Percentiles rank a stretch among this genome's conserved stretches.
Conservation (phyloP, 106 monocot species). For the Dactylorhiza incarnata region DNA sequence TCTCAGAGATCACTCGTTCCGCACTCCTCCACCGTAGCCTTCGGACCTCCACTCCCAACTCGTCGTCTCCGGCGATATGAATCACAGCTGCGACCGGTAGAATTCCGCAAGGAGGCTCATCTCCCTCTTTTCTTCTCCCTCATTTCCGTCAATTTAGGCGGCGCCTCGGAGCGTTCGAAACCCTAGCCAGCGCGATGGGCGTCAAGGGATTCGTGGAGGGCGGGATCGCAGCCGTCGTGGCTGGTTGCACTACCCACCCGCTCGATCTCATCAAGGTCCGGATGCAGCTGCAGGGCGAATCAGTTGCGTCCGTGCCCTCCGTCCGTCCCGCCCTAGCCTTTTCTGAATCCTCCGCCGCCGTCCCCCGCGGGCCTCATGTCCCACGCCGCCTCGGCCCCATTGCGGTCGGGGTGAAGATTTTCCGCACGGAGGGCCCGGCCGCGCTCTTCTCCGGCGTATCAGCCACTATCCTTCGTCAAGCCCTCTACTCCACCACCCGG, state of each 20-base stretch:
- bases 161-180: background rate
- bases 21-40: slow-evolving; percentile 30
- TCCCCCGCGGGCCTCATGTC: background rate
- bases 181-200: slow-evolving; percentile 35
- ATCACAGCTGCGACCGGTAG: slow-evolving; percentile 14
- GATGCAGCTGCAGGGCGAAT: slow-evolving; percentile 79
- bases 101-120: background rate
- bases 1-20: slow-evolving; percentile 28
- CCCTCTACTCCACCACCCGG: slow-evolving; percentile 70
- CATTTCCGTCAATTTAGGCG: too few species aligned
- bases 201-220: slow-evolving; percentile 74
- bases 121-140: background rate
- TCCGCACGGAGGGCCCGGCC: slow-evolving; percentile 41
- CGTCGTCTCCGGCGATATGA: slow-evolving; percentile 29
- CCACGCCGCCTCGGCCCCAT: slow-evolving; percentile 28
- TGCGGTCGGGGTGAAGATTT: slow-evolving; percentile 48
- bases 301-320: slow-evolving; percentile 3
- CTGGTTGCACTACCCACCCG: slow-evolving; percentile 79
- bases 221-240: slow-evolving; percentile 74
- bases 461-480: slow-evolving; percentile 65
- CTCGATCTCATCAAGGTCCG: slow-evolving; percentile 84
- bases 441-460: slow-evolving; percentile 69
- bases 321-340: slow-evolving; percentile 1
- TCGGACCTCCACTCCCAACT: slow-evolving; percentile 23
- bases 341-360: background rate